These are phyloP conservation scores for Podila epicladia DNA, from an alignment of 192 early-diverging fungal species.

Conservation along the genomic window DNA sequence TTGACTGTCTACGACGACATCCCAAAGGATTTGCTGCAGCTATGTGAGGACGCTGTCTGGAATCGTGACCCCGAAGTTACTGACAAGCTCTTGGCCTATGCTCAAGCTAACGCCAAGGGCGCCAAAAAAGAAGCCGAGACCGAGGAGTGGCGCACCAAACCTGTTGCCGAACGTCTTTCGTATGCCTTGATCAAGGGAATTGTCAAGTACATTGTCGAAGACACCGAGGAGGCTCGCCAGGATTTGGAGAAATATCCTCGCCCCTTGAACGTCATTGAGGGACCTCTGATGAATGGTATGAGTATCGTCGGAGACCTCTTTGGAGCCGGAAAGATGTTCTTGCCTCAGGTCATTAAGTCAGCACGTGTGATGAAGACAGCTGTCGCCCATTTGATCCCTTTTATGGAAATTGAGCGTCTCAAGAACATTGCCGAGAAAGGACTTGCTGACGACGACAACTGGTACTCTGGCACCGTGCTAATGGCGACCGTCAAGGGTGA, in stretches of 20 bases:
- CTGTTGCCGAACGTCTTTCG: slow-evolving; percentile 79
- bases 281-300: slow-evolving; percentile 96
- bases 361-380: slow-evolving; percentile 98
- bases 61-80: slow-evolving; percentile 92
- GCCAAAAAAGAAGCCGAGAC: slow-evolving; percentile 74
- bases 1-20: slow-evolving; percentile 97
- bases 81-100: slow-evolving; percentile 93
- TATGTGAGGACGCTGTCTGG: slow-evolving; percentile 95
- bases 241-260: slow-evolving; percentile 80
- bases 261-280: slow-evolving; percentile 96
- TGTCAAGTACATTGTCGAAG: slow-evolving; percentile 91
- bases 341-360: slow-evolving; percentile 97
- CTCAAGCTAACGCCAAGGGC: slow-evolving; percentile 81
- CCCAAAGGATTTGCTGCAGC: slow-evolving; percentile 89
- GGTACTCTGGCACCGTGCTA: slow-evolving; percentile 90
- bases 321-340: slow-evolving; percentile 95
- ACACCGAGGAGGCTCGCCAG: slow-evolving; percentile 92
- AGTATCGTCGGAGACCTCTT: slow-evolving; percentile 93
- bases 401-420: slow-evolving; percentile 92
- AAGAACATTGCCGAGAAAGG: slow-evolving; percentile 67
- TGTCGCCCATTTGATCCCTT: slow-evolving; percentile 95
- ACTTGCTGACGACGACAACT: slow-evolving; percentile 69
- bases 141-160: slow-evolving; percentile 87
- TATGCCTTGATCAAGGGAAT: slow-evolving; percentile 95
- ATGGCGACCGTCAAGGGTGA: slow-evolving; percentile 98